Base-by-base conservation (phyloP, 441 rosid species). In the Brassica balearica region DNA sequence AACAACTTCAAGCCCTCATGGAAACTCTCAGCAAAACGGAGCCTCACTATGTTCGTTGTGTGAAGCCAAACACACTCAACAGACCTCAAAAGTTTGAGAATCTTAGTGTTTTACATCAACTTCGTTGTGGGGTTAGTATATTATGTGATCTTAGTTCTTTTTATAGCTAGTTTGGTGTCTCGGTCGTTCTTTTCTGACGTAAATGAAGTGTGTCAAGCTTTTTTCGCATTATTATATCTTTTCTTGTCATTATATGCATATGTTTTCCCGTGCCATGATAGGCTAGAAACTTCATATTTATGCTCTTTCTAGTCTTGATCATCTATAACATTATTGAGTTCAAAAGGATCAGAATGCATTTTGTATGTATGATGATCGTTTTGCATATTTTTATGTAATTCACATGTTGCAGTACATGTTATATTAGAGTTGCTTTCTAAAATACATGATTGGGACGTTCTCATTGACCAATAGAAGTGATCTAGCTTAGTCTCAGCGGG, bases 31-130 rank as follows among this genome's bases (percentile, higher is more conserved):
- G 59, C 59, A 55, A 55, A 55, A 55, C 59, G 59, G 59, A 55
- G 59, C 59, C 59, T 55, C 59, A 55, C 59, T 55, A 55, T 55
- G 59, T 55, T 55, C 59, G 59, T 55, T 55, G 59, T 55, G 59
- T 55, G 59, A 55, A 55, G 22, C 59, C 59, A 15, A 55, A 55
- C 59, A 55, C 59, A 55, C 59, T 15, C 22, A 55, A 55, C 10
- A 55, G 22, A 55, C 59, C 59, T 55, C 59, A 55, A 2, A 55
- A 55, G 22, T 55, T 55, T 55, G 59, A 55, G 59, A 55, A 55
- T 55, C 59, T 55, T 17, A 55, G 59, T 55, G 59, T 55, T 55
- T 55, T 55, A 55, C 59, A 55, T 55, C 59, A 55, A 15, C 59
- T 55, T 55, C 59, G 59, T 15, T 55, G 59, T 7, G 59, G 59